A percentile compares a stretch with the other conserved stretches of the same genome.
Evolutionary conservation across 306 rosid species (phyloP).

Genomic region (Prinsepia uniflora): DNA sequence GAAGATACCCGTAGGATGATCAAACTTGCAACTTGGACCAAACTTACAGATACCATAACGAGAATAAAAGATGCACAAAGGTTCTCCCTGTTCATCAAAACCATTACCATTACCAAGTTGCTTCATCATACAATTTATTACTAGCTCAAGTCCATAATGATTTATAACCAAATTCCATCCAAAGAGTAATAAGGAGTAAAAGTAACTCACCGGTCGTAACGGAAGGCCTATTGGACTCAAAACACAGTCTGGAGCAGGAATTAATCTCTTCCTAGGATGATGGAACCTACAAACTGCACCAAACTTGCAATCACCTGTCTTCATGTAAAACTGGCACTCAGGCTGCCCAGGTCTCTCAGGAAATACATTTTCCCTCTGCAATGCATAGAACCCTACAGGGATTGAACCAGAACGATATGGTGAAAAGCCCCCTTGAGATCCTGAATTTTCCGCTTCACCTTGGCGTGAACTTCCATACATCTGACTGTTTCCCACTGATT

Average conservation of each 20-base stretch:
- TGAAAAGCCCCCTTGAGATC: constrained; percentile 63
- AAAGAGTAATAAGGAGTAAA: neutral
- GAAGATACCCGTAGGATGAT: constrained; percentile 92
- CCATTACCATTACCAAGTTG: no score
- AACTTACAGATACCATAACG: constrained; percentile 98
- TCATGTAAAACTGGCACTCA: constrained; percentile 96
- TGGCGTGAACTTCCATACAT: constrained; percentile 63
- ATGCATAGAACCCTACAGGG: constrained; percentile 70
- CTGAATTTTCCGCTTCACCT: constrained; percentile 58
- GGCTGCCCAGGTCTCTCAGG: constrained; percentile 99
- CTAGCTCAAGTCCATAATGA: neutral
- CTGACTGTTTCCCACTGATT: constrained; percentile 58
- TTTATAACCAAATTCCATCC: neutral
- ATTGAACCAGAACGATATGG: constrained; percentile 59
- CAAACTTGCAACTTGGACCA: constrained; percentile 98
- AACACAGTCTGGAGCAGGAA: constrained; percentile 92
- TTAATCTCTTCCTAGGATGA: constrained; percentile 82
- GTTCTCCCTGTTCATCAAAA: constrained; percentile 62
- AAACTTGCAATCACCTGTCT: constrained; percentile 95
- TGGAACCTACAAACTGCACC: constrained; percentile 96
- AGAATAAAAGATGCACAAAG: constrained; percentile 87
- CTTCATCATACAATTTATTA: constrained; percentile 13
- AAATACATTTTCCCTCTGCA: constrained; percentile 90
- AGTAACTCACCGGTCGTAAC: constrained; percentile 75
- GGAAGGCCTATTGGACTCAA: constrained; percentile 95